A percentile compares a stretch with the other conserved stretches of the same genome.
These are phyloP conservation scores for Protomyces inouyei DNA, from an alignment of 1,139 yeast species.

Conservation along the genomic window DNA sequence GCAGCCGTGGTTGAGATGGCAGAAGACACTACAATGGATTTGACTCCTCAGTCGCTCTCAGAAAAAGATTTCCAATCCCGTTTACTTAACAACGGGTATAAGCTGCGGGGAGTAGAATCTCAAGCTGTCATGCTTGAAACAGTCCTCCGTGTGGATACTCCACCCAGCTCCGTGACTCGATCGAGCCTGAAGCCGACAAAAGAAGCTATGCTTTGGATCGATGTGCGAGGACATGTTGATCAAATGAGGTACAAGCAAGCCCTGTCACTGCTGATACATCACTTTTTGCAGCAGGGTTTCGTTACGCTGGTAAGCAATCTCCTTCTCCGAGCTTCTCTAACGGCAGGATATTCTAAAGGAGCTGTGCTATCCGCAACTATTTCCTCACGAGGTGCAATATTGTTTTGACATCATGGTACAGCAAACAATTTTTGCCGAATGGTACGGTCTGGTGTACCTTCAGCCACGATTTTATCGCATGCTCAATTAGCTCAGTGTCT, in stretches of 20 bases:
- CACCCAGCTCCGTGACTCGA: too few species aligned
- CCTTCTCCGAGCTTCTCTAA: neutral
- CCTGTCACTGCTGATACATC: neutral
- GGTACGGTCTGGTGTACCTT: neutral
- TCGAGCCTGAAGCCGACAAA: too few species aligned
- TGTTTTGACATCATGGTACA: neutral
- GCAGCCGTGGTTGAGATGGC: slow-evolving; percentile 4
- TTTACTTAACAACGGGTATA: neutral
- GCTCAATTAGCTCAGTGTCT: too few species aligned
- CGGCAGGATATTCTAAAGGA: neutral
- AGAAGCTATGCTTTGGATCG: slow-evolving; percentile 12
- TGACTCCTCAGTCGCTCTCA: neutral
- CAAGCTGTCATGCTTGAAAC: slow-evolving; percentile 1
- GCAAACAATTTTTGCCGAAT: neutral
- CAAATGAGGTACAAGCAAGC: neutral
- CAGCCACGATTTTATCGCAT: neutral
- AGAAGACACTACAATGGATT: neutral
- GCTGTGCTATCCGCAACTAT: neutral
- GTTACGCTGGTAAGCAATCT: neutral
- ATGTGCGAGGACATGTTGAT: neutral
- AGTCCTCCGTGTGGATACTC: neutral
- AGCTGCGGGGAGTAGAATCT: slow-evolving; percentile 5
- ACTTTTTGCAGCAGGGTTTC: neutral
- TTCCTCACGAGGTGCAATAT: neutral
- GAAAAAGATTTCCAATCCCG: neutral